These are phyloP conservation scores for Boletus subcaerulescens DNA, from an alignment of 768 basidiomycete genomes.

Conservation along the genomic window DNA sequence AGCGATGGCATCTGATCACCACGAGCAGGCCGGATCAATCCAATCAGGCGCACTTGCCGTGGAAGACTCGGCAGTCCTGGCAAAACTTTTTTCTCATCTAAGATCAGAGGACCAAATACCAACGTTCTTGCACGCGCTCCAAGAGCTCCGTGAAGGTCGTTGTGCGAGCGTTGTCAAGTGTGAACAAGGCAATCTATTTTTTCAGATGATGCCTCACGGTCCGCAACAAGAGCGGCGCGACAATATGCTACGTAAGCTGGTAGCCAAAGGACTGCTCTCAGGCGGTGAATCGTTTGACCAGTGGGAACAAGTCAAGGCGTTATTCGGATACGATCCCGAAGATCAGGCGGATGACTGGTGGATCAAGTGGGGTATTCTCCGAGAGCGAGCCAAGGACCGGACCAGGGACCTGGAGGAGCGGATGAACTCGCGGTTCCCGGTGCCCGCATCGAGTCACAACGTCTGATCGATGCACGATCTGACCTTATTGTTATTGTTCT, in stretches of 20 bases:
- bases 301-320: constrained; percentile 51
- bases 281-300: constrained; percentile 23
- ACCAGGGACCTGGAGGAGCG: constrained; percentile 15
- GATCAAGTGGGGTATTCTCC: constrained; percentile 53
- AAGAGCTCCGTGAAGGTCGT: constrained; percentile 56
- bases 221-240: constrained; percentile 47
- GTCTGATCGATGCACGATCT: background rate
- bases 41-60: constrained; percentile 51
- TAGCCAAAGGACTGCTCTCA: constrained; percentile 45
- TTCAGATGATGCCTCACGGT: constrained; percentile 44
- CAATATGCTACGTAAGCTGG: constrained; percentile 34
- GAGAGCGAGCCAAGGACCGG: constrained; percentile 34
- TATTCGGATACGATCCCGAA: constrained; percentile 50
- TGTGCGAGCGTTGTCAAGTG: constrained; percentile 43
- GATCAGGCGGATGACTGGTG: constrained; percentile 66
- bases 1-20: background rate
- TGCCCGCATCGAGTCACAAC: background rate
- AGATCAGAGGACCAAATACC: constrained; percentile 45
- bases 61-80: constrained; percentile 62
- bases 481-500: too few relatives aligned
- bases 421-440: constrained; percentile 8
- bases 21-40: constrained; percentile 48
- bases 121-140: constrained; percentile 50
- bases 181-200: constrained; percentile 44
- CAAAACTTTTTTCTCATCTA: constrained; percentile 55